These are phyloP conservation scores for Tuber brumale DNA, from an alignment of 495 filamentous ascomycete genomes.

Conservation along the genomic window DNA sequence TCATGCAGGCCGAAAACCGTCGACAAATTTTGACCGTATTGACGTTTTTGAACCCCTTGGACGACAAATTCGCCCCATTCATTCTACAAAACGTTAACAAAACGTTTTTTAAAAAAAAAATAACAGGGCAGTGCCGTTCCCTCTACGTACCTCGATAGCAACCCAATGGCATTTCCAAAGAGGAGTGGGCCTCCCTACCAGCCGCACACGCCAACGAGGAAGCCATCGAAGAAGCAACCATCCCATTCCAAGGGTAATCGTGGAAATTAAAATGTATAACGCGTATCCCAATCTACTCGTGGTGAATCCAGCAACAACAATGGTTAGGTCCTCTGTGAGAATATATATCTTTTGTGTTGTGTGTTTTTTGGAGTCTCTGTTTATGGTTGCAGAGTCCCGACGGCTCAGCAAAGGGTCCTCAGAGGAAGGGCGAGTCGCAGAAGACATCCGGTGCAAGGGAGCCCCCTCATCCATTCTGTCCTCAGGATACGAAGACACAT, in stretches of 20 bases:
- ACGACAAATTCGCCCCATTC: slow-evolving; percentile 89
- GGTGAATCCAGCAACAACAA: slow-evolving; percentile 83
- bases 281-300: slow-evolving; percentile 63
- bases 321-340: slow-evolving; percentile 82
- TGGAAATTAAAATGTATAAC: slow-evolving; percentile 62
- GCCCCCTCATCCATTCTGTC: slow-evolving; percentile 45
- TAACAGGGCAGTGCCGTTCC: not conserved
- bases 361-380: slow-evolving; percentile 52
- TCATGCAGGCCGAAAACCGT: slow-evolving; percentile 69
- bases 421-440: slow-evolving; percentile 54
- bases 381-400: slow-evolving; percentile 55
- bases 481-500: slow-evolving; percentile 46
- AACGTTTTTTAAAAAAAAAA: no score
- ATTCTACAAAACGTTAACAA: slow-evolving; percentile 46
- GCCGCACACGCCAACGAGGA: slow-evolving; percentile 71
- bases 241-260: slow-evolving; percentile 64
- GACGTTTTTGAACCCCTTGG: slow-evolving; percentile 56
- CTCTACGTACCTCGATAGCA: slow-evolving; percentile 62
- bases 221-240: slow-evolving; percentile 87
- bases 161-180: slow-evolving; percentile 79
- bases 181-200: slow-evolving; percentile 62
- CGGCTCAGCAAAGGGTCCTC: slow-evolving; percentile 68
- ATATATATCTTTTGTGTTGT: slow-evolving; percentile 87
- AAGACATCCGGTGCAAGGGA: slow-evolving; percentile 52
- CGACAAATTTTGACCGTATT: slow-evolving; percentile 74